Percentiles rank a stretch among this genome's conserved stretches.
Conservation (phyloP, 495 filamentous ascomycete species). For the Penicillium coprophilum region DNA sequence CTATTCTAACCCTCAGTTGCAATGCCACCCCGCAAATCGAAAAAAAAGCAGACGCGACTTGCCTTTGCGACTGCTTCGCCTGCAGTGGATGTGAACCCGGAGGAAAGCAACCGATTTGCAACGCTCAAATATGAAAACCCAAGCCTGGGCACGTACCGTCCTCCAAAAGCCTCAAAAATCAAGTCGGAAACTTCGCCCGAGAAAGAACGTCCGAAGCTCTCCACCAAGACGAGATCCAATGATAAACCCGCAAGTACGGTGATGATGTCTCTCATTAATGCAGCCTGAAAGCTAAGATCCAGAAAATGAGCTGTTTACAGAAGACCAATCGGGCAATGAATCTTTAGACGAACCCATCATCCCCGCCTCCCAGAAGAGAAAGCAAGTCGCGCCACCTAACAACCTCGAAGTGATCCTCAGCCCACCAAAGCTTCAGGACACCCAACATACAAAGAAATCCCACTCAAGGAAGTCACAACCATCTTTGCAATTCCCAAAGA, state of each 20-base stretch:
- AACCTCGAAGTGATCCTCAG: not conserved
- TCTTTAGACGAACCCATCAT: constrained; percentile 26
- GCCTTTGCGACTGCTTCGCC: constrained; percentile 37
- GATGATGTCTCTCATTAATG: too few species aligned
- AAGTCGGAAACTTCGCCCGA: not conserved
- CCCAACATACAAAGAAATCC: not conserved
- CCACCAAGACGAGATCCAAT: not conserved
- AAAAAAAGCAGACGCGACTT: constrained; percentile 51
- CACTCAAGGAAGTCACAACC: constrained; percentile 2
- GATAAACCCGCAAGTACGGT: not conserved
- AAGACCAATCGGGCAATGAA: constrained; percentile 9
- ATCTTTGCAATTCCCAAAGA: not conserved
- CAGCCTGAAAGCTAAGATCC: not conserved
- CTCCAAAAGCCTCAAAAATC: not conserved
- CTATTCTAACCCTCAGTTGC: not conserved
- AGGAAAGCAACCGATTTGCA: constrained; percentile 31
- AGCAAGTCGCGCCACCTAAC: not conserved
- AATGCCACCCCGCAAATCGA: constrained; percentile 41
- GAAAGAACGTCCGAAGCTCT: not conserved
- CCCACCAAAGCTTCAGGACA: not conserved
- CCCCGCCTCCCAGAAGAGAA: constrained; percentile 18
- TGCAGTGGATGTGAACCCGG: constrained; percentile 12
- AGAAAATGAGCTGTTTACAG: constrained; percentile 8
- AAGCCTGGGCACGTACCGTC: constrained; percentile 19
- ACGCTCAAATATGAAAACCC: constrained; percentile 43